Conservation (phyloP, 169 alveolate species). For the Neospora caninum region DNA sequence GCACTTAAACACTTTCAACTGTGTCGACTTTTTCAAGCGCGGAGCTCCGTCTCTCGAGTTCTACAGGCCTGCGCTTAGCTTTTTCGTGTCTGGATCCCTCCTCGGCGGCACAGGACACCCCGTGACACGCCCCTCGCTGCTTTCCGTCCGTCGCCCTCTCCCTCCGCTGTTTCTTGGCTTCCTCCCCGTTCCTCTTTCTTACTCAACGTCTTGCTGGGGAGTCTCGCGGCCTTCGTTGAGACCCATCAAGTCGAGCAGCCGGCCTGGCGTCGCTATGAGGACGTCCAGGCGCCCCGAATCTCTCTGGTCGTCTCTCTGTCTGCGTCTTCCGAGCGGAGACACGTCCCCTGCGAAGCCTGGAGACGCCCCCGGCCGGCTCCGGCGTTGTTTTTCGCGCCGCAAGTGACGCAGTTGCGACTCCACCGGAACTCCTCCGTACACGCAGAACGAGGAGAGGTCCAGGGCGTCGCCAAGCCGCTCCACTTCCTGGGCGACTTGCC, state of each 20-base stretch:
- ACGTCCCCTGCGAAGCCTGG: background rate
- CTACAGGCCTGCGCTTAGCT: too few species aligned
- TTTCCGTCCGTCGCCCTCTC: too few species aligned
- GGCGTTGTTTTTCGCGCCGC: constrained; percentile 22
- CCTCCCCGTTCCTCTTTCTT: background rate
- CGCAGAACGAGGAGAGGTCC: constrained; percentile 16
- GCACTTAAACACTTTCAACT: too few species aligned
- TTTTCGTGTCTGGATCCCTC: too few species aligned
- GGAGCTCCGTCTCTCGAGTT: too few species aligned
- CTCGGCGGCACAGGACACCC: too few species aligned
- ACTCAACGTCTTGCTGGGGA: background rate
- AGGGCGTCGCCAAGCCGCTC: constrained; percentile 49
- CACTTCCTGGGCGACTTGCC: constrained; percentile 50
- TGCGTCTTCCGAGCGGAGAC: background rate
- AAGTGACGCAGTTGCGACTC: constrained; percentile 24
- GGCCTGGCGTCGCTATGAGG: constrained; percentile 51
- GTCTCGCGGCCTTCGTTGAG: background rate
- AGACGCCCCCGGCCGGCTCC: background rate
- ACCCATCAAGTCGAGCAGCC: constrained; percentile 45
- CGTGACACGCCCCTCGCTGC: too few species aligned
- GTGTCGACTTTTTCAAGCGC: too few species aligned
- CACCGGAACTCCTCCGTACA: constrained; percentile 33
- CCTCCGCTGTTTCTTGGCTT: too few species aligned
- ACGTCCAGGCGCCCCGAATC: constrained; percentile 9
- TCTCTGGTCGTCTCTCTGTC: background rate